Evolutionary conservation across 306 rosid genomes (phyloP).

Genomic region (Comarum palustre): DNA sequence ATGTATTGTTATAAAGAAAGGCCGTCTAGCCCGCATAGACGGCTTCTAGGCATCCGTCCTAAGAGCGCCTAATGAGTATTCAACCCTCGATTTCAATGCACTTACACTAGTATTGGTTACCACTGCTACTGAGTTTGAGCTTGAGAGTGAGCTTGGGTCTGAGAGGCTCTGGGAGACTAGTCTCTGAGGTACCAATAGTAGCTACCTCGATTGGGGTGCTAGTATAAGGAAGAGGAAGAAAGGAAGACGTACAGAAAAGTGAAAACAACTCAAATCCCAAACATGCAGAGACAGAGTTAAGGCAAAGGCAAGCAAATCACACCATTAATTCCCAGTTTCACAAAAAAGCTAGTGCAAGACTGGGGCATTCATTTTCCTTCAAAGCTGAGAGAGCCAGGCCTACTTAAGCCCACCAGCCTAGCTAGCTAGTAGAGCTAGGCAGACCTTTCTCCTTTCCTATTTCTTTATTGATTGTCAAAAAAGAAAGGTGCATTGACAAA

Average conservation of each 20-base stretch:
- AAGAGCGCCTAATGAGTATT: too few species aligned
- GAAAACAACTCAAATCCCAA: conserved; percentile 22
- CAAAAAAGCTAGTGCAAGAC: conserved; percentile 19
- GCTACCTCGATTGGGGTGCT: not conserved
- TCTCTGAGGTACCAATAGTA: not conserved
- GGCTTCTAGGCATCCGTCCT: too few species aligned
- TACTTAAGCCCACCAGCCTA: not conserved
- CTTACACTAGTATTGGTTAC: too few species aligned
- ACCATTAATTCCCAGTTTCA: conserved; percentile 15
- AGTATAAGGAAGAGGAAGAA: not conserved
- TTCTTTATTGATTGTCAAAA: conserved; percentile 33
- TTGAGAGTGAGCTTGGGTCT: not conserved
- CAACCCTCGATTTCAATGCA: too few species aligned
- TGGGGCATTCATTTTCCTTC: not conserved
- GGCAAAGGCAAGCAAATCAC: conserved; percentile 17
- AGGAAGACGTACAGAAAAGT: not conserved
- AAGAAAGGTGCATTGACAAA: conserved; percentile 16
- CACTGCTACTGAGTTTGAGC: not conserved
- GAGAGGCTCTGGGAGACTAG: not conserved
- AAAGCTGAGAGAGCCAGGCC: not conserved
- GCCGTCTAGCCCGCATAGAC: too few species aligned
- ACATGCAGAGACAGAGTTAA: conserved; percentile 6
- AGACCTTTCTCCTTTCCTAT: not conserved
- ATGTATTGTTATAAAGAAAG: too few species aligned
- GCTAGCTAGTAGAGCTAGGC: conserved; percentile 13